These are phyloP conservation scores for Magnusiomyces tetraspermus DNA, from an alignment of 1,139 yeast genomes.

Conservation along the genomic window DNA sequence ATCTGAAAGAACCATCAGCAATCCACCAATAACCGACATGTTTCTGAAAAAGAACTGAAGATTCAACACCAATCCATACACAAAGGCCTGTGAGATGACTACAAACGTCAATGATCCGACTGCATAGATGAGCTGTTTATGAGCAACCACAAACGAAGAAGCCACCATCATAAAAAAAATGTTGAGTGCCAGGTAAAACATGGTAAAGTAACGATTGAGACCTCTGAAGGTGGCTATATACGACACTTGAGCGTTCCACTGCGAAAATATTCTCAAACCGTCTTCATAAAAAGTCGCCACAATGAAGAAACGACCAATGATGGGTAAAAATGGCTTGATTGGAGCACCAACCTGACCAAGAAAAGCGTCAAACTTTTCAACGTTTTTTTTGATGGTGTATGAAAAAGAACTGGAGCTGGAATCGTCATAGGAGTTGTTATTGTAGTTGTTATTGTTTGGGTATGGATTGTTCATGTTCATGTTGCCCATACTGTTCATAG, in stretches of 20 bases:
- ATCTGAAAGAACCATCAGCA: constrained; percentile 80
- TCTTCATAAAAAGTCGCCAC: constrained; percentile 95
- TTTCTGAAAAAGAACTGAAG: constrained; percentile 76
- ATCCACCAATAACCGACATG: constrained; percentile 86
- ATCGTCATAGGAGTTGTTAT: neutral
- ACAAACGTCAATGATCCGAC: constrained; percentile 63
- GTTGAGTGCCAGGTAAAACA: constrained; percentile 54
- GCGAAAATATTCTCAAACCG: constrained; percentile 73
- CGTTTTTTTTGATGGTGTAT: no score
- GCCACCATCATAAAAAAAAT: constrained; percentile 64
- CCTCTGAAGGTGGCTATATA: constrained; percentile 76
- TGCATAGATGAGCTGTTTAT: constrained; percentile 63
- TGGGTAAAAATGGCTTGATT: constrained; percentile 47
- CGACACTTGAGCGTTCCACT: constrained; percentile 87
- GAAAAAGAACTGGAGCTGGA: neutral
- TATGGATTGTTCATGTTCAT: neutral
- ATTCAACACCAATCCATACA: constrained; percentile 81
- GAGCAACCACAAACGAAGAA: constrained; percentile 60
- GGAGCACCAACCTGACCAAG: constrained; percentile 33
- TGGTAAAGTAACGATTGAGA: constrained; percentile 67
- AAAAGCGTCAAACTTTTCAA: constrained; percentile 28
- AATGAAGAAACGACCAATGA: constrained; percentile 78
- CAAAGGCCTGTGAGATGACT: constrained; percentile 75
- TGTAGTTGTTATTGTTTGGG: neutral
- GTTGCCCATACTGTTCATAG: neutral